These are phyloP conservation scores for Coriolopsis trogii DNA, from an alignment of 1,284 basidiomycete genomes.

Conservation along the genomic window DNA sequence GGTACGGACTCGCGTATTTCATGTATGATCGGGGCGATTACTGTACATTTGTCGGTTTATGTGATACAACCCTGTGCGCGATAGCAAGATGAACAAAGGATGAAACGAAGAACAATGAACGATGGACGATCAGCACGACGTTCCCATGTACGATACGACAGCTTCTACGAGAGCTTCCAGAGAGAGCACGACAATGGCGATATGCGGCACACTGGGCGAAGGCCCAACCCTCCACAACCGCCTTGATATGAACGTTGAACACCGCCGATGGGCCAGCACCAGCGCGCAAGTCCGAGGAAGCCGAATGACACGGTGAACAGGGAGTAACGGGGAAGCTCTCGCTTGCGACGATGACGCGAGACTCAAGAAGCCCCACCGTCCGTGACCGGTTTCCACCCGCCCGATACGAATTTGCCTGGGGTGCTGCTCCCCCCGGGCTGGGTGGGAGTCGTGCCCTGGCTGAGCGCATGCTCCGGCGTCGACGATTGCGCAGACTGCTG, in stretches of 20 bases:
- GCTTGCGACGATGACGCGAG: no score
- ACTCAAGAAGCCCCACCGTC: no score
- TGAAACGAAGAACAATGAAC: no score
- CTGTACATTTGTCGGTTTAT: constrained; percentile 18
- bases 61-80: constrained; percentile 18
- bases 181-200: no score
- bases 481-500: constrained; percentile 7
- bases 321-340: no score
- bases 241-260: background rate
- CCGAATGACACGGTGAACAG: no score
- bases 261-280: background rate
- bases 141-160: constrained; percentile 7
- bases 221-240: no score
- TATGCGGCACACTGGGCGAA: no score
- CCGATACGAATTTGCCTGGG: constrained; percentile 24
- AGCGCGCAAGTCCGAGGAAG: no score
- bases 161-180: constrained; percentile 6
- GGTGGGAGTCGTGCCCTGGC: constrained; percentile 20
- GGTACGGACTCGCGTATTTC: background rate
- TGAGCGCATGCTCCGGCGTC: constrained; percentile 14
- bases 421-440: constrained; percentile 20
- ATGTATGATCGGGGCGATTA: constrained; percentile 14
- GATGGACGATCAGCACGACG: constrained; percentile 18
- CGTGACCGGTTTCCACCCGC: constrained; percentile 28
- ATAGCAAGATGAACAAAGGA: constrained; percentile 22